A percentile compares a stretch with the other conserved stretches of the same genome.
Conservation (phyloP, 768 basidiomycete genomes). For the Xerocomus brunneocitrinus region DNA sequence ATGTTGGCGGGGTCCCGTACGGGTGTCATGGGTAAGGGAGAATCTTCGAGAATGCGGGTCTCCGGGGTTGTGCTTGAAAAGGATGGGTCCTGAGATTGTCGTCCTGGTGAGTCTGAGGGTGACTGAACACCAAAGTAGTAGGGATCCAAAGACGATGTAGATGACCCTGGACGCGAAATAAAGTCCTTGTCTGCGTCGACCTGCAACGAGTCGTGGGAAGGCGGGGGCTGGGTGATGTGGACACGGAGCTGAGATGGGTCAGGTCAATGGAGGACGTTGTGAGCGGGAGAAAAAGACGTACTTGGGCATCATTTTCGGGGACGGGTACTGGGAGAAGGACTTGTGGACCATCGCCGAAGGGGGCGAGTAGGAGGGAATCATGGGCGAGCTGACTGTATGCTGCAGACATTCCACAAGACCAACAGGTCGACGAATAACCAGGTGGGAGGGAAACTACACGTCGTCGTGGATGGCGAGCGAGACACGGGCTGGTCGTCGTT, state of each 20-base stretch:
- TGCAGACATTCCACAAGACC: conserved; percentile 38
- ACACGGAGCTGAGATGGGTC: conserved; percentile 39
- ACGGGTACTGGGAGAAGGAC: conserved; percentile 20
- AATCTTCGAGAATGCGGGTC: conserved; percentile 44
- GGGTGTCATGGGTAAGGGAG: conserved; percentile 66
- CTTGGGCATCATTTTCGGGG: conserved; percentile 18
- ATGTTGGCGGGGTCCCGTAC: conserved; percentile 72
- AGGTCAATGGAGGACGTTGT: background rate
- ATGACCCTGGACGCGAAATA: conserved; percentile 63
- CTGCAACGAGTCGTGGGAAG: conserved; percentile 25
- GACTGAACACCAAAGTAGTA: conserved; percentile 80
- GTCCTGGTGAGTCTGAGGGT: conserved; percentile 62
- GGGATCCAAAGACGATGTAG: conserved; percentile 80
- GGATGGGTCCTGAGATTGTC: conserved; percentile 34
- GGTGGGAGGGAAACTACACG: background rate
- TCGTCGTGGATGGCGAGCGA: background rate
- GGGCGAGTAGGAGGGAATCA: conserved; percentile 35
- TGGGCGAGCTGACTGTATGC: conserved; percentile 39
- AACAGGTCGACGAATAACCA: conserved; percentile 24
- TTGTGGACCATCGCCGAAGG: conserved; percentile 46
- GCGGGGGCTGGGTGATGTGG: conserved; percentile 42
- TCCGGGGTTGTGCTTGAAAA: conserved; percentile 60
- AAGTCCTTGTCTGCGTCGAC: conserved; percentile 43
- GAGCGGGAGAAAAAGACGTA: conserved; percentile 4
- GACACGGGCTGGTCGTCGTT: conserved; percentile 24